A percentile compares a stretch with the other conserved stretches of the same genome.
phyloP scores from a whole-genome alignment of 176 grass and related monocot species.

The Musa schizocarpa region DNA sequence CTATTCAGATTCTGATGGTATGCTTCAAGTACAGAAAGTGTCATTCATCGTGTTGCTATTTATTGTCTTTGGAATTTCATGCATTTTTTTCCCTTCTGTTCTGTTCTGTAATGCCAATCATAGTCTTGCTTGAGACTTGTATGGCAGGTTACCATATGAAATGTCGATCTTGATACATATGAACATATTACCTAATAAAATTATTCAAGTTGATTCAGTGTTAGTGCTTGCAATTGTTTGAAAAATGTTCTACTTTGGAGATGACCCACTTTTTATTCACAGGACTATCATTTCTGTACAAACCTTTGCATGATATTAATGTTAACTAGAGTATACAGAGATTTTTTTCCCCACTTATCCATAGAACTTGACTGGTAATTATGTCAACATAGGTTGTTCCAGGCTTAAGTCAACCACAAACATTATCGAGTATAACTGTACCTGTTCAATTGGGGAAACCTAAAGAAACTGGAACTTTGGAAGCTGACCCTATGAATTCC shows the following conservation, averaged over 20 bases:
- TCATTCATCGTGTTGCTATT: too few relatives aligned
- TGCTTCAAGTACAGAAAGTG: too few relatives aligned
- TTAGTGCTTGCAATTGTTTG: neutral
- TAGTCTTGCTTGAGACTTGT: too few relatives aligned
- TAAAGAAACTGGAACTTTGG: neutral
- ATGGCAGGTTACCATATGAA: too few relatives aligned
- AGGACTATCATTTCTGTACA: neutral
- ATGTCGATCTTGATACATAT: neutral
- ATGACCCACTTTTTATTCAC: neutral
- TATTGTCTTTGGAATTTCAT: too few relatives aligned
- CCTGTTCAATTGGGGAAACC: conserved; percentile 3
- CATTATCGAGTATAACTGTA: conserved; percentile 3
- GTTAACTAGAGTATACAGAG: neutral
- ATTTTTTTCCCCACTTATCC: neutral
- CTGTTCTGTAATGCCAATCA: too few relatives aligned
- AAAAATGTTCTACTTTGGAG: neutral
- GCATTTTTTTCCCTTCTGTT: too few relatives aligned
- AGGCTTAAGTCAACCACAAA: neutral
- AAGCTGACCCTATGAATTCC: neutral
- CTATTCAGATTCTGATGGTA: too few relatives aligned
- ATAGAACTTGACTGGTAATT: neutral
- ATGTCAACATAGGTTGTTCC: conserved; percentile 6
- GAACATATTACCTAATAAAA: neutral
- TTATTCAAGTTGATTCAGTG: neutral
- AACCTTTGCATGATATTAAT: neutral